Base-by-base conservation (phyloP, 306 rosid species). In the Rosa rugosa region DNA sequence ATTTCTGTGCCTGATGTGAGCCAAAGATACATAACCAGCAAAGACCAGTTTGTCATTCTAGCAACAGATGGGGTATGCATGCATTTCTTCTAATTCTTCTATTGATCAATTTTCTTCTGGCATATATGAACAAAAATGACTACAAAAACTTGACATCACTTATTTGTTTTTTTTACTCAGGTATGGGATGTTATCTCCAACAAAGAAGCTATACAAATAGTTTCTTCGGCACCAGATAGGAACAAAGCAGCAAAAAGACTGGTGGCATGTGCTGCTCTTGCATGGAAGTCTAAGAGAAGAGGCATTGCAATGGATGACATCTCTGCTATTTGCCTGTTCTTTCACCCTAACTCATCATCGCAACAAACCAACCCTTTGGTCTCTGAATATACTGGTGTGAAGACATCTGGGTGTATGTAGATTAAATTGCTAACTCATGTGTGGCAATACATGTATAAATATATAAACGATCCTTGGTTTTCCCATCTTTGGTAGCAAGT, bases 121-220 rank as follows among this genome's bases (percentile, higher is more conserved):
- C 27, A 38, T 67, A 38, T 9, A 40, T 67, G 31, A 20, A 67
- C 27, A 40, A 0, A 1, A 40, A 9, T 5, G 25, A 66, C 3
- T 66, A 66, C 20, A 8, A 66, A 40, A 66, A 7, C 6, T 66
- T 17, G 13, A 18, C 77, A 16, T 50, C 17, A 8, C 11, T 78
- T 25, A 31, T 31, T 11, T 68, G 41, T 1, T 1, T 45, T 47
- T 56, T n/a, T 12, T 46, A 63, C 5, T 75, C 75, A 92, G 93
- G 88, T 92, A 16, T 92, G 95, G 95, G 97, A 92, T 83, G 95
- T 86, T 59, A 75, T 90, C 12, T 90, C 97, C 23, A 92, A 90
- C 69, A 23, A 90, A 60, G 97, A 90, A 81, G 95, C 97, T 40
- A 90, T 88, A 65, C 71, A 82, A 49, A 89, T 92, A 74, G 93